Percentiles rank a stretch among this genome's conserved stretches.
Evolutionary conservation across 2,329 filamentous ascomycete species (phyloP).

Genomic region (Incumbomyces delicatus): DNA sequence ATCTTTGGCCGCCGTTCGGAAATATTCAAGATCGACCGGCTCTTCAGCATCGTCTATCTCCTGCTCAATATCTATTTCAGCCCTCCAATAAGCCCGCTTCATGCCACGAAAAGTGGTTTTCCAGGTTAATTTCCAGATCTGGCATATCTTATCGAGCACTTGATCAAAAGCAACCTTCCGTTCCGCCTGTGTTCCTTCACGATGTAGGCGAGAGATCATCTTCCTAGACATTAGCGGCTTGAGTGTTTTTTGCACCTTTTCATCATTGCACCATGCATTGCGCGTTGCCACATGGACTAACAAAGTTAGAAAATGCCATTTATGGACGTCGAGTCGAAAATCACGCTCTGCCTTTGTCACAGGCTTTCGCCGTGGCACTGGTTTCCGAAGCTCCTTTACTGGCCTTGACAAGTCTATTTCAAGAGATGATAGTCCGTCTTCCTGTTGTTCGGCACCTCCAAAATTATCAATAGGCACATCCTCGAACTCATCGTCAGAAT

Average conservation of each 20-base stretch:
- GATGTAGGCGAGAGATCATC: slow-evolving; percentile 58
- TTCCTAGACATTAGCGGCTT: slow-evolving; percentile 57
- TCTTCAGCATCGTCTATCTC: slow-evolving; percentile 58
- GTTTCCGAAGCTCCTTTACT: slow-evolving; percentile 6
- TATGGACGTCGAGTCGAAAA: slow-evolving; percentile 67
- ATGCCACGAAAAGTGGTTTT: slow-evolving; percentile 62
- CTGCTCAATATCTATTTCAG: slow-evolving; percentile 51
- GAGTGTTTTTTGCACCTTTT: slow-evolving; percentile 55
- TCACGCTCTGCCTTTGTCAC: slow-evolving; percentile 49
- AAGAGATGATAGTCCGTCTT: slow-evolving; percentile 30
- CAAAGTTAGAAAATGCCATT: slow-evolving; percentile 73
- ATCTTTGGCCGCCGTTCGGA: slow-evolving; percentile 57
- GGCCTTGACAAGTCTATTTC: slow-evolving; percentile 26
- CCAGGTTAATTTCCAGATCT: slow-evolving; percentile 39
- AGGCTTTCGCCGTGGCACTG: slow-evolving; percentile 37
- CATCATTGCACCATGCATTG: slow-evolving; percentile 84
- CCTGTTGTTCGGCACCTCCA: slow-evolving; percentile 18
- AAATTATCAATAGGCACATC: slow-evolving; percentile 32
- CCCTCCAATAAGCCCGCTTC: slow-evolving; percentile 64
- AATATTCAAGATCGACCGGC: slow-evolving; percentile 61
- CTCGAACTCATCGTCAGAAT: slow-evolving; percentile 54
- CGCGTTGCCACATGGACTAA: slow-evolving; percentile 65
- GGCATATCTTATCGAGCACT: slow-evolving; percentile 51
- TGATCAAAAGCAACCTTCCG: slow-evolving; percentile 52
- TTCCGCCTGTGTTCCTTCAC: slow-evolving; percentile 60